phyloP scores from a whole-genome alignment of 805 yeast genomes.

The Ogataea populi-albae region DNA sequence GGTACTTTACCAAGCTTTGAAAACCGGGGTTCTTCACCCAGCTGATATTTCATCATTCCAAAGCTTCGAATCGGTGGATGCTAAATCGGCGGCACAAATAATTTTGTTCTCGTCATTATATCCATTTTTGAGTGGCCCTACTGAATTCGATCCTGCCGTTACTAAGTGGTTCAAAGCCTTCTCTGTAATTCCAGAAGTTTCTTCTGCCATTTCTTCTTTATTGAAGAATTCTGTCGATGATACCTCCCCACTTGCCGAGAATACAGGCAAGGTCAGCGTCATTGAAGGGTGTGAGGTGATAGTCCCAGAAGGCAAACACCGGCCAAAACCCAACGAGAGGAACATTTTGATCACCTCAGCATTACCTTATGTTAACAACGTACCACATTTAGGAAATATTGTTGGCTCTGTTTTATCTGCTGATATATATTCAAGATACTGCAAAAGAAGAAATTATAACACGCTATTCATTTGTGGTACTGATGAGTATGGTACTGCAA shows the following conservation, averaged over 20 bases:
- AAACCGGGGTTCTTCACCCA: conserved; percentile 32
- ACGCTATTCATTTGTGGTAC: conserved; percentile 92
- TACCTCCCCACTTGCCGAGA: conserved; percentile 29
- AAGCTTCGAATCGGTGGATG: conserved; percentile 27
- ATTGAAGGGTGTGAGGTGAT: conserved; percentile 16
- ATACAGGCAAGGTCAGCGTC: conserved; percentile 37
- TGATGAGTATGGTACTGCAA: conserved; percentile 99
- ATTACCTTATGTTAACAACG: conserved; percentile 95
- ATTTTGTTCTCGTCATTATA: conserved; percentile 59
- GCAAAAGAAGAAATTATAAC: conserved; percentile 85
- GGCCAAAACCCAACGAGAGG: conserved; percentile 69
- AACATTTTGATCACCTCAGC: conserved; percentile 93
- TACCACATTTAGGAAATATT: conserved; percentile 97
- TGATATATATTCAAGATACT: conserved; percentile 87
- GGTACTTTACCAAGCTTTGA: conserved; percentile 39
- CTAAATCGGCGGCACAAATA: conserved; percentile 49
- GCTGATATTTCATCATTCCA: conserved; percentile 10
- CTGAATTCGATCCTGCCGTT: conserved; percentile 12
- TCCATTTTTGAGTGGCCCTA: conserved; percentile 34
- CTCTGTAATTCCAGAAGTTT: conserved; percentile 37
- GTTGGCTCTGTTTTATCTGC: conserved; percentile 94
- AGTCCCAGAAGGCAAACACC: conserved; percentile 36
- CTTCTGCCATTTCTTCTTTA: conserved; percentile 47
- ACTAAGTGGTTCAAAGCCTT: conserved; percentile 43
- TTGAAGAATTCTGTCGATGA: conserved; percentile 41